Base-by-base conservation (phyloP, 805 yeast species). In the Candida silvicultrix region DNA sequence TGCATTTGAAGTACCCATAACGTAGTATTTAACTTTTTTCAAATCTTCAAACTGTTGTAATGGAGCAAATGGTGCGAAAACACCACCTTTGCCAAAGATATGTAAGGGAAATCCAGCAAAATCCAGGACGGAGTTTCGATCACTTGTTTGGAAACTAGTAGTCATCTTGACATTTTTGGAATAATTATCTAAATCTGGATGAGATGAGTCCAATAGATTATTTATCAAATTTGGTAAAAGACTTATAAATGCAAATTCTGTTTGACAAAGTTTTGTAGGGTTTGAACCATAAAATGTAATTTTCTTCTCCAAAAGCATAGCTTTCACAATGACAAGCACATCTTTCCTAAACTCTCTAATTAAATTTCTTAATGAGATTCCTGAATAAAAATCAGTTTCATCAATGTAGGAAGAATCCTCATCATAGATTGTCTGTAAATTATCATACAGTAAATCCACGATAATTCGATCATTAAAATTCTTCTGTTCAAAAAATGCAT, bases 11-110 rank as follows among this genome's bases (percentile, higher is more conserved):
- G 95, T 83, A 1, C 99, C 99, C 42, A 88, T 76, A 59, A 87
- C 67, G 53, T 80, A 94, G 59, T 81, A 80, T 32, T 74, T 68
- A 0, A 90, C 75, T 19, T 75, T 73, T 29, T 69, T 71, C 44
- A 94, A 69, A 54, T 85, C 89, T 44, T 85, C 85, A 46, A 92
- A 68, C 59, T 92, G 98, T 63, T 92, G 99, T 45, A 94, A 68
- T 0, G 98, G 95, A n/a, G 90, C 74, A 65, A 92, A 94, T 2
- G 99, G 98, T 54, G 85, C 83, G 73, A 95, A 90, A 49, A 92
- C 74, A 1, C 95, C 89, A 39, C 95, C 95, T 53, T 79, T 77
- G 42, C 89, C 89, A 65, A 94, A 94, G 1, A 89, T 64, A 55
- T 85, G 90, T 42, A 94, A 68, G 0, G 99, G 99, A 29, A 94